Evolutionary conservation across 1,284 basidiomycete species (phyloP), one percentile per base, ranked within the genome.

Genomic region (Uromyces viciae-fabae): DNA sequence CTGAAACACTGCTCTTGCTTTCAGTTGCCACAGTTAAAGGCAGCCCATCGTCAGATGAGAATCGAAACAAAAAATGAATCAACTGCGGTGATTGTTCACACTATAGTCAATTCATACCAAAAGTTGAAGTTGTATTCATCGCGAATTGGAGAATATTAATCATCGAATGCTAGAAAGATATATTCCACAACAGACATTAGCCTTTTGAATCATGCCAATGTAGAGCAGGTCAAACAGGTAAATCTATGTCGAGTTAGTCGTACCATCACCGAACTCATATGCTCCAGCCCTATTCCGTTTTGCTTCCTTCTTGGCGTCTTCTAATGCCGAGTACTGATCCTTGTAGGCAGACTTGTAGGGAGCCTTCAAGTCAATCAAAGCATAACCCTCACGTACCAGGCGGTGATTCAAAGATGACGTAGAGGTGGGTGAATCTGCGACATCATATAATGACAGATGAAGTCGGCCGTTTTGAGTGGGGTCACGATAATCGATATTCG

Each of bases 371-470:
- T 73, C 43, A 60, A 80, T 80, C 69, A 66, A 62, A 22, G 78
- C 78, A 73, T 73, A 80, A n/a, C 78, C 78, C 25, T 80, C 78
- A 15, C 68, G 78, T 28, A 80, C 78, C 7, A 80, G 60, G 33
- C 54, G 68, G 33, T 73, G 56, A 54, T 80, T 80, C 36, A 80
- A 56, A 60, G 78, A 80, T 19, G 78, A 72, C 25, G 56, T 87
- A 11, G 89, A 88, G 14, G 89, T 88, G 14, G 88, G 87, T 3
- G 92, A 91, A 86, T 94, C 92, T 42, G 88, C 86, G 0, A 94
- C 92, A 85, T 96, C 94, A 82, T 95, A 94, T 64, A 96, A 89
- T 43, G 94, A 92, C 75, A 96, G 89, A 86, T 96, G 94, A 22
- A 94, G 88, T 2, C 91, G 85, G 52, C 89, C 85, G 60, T 92